phyloP scores from a whole-genome alignment of 2,329 filamentous ascomycete genomes.

The Clonostachys rosea region DNA sequence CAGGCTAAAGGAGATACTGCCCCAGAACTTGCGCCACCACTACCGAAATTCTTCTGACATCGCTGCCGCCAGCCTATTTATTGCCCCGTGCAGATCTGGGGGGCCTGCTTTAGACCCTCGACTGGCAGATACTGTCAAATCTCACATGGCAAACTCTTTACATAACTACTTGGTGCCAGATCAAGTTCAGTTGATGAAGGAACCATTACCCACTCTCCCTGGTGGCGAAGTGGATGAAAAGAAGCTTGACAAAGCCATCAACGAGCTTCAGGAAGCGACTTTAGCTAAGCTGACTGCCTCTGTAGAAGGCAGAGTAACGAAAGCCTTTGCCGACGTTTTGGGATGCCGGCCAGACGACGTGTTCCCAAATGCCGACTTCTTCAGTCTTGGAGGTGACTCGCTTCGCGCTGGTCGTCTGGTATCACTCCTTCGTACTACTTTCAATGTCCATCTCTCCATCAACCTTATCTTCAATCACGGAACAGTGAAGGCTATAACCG shows the following conservation, averaged over 20 bases:
- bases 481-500: slow-evolving; percentile 31
- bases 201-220: slow-evolving; percentile 23
- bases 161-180: slow-evolving; percentile 32
- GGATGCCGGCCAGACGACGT: slow-evolving; percentile 30
- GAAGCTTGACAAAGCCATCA: slow-evolving; percentile 23
- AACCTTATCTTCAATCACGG: slow-evolving; percentile 45
- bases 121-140: slow-evolving; percentile 7
- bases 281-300: slow-evolving; percentile 12
- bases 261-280: slow-evolving; percentile 11
- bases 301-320: slow-evolving; percentile 30
- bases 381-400: slow-evolving; percentile 48
- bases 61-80: slow-evolving; percentile 9
- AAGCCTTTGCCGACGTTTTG: slow-evolving; percentile 39
- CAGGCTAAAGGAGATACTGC: slow-evolving; percentile 10
- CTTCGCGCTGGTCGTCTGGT: slow-evolving; percentile 46
- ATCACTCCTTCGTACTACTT: slow-evolving; percentile 42
- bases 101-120: background rate
- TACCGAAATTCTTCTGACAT: slow-evolving; percentile 1
- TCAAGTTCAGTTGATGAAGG: slow-evolving; percentile 21
- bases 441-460: slow-evolving; percentile 42
- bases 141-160: slow-evolving; percentile 5
- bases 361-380: slow-evolving; percentile 38
- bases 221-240: slow-evolving; percentile 24
- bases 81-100: slow-evolving; percentile 10
- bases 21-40: slow-evolving; percentile 9